Evolutionary conservation across 2,329 filamentous ascomycete species (phyloP), one percentile per base, ranked within the genome.

Genomic region (Penicillium sp.): DNA sequence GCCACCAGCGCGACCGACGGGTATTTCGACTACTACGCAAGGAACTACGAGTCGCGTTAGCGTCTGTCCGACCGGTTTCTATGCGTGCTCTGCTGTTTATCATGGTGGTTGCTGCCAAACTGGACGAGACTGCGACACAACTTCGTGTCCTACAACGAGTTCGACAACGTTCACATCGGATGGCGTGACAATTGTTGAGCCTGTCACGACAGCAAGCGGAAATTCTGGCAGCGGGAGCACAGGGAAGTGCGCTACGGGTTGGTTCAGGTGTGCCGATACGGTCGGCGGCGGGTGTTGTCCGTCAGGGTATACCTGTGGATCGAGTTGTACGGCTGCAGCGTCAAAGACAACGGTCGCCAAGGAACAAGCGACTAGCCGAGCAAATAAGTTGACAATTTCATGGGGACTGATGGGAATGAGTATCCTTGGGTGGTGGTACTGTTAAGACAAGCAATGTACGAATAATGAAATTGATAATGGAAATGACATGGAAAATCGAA

Each of bases 61-160:
- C 9, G 69, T 83, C 66, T 98, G 93, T 67, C 93, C 93, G 0
- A 93, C 88, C 0, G 93, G 93, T 2, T 98, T 93, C 80, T 98
- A 98, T 74, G 88, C 91, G 50, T 98, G 93, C 75, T 85, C 88
- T 2, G 93, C 93, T 2, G 87, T 87, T 58, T 91, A 93, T 58
- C 79, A 83, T 2, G 92, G 90, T 14, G 92, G 92, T 21, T 98
- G 93, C 78, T 98, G 93, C 77, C 89, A 90, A 56, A 92, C 91
- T 0, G 93, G 92, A 2, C 86, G 93, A 21, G 85, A 96, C 76
- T 98, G 93, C 76, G 85, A 89, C 58, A 89, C 87, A 0, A 90
- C 89, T 0, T 90, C 88, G 7, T 98, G 93, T 67, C 90, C 91
- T 0, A 75, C 78, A 2, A 88, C 85, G 0, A 83, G 80, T 1